Evolutionary conservation across 768 basidiomycete genomes (phyloP).

Genomic region (Leucosporidium yakuticum): DNA sequence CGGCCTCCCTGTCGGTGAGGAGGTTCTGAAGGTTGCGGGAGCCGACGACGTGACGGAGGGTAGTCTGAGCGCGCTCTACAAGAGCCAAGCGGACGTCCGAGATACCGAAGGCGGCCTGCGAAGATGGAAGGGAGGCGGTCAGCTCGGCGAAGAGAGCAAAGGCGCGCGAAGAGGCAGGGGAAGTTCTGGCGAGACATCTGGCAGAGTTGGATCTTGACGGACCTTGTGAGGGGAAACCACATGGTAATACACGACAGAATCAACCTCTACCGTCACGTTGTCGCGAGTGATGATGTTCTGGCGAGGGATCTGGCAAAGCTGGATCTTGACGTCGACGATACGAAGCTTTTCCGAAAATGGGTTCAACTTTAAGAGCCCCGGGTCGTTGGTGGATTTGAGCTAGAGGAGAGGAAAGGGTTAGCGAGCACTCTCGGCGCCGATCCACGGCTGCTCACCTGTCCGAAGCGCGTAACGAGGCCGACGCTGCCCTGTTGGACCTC

Average conservation of each 20-base stretch:
- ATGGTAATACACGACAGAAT: conserved; percentile 34
- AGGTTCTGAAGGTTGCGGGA: conserved; percentile 90
- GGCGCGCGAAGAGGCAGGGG: conserved; percentile 46
- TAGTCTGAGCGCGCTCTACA: conserved; percentile 82
- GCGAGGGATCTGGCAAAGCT: conserved; percentile 78
- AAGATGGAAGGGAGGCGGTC: conserved; percentile 42
- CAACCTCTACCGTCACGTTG: conserved; percentile 27
- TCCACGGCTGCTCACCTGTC: too few relatives aligned
- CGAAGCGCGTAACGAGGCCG: conserved; percentile 86
- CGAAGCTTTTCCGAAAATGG: conserved; percentile 85
- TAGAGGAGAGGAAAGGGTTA: too few relatives aligned
- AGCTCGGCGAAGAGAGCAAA: conserved; percentile 49
- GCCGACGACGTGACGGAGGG: conserved; percentile 93
- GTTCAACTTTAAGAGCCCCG: conserved; percentile 75
- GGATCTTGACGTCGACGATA: conserved; percentile 90
- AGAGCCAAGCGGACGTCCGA: conserved; percentile 78
- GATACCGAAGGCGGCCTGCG: conserved; percentile 85
- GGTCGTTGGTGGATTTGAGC: conserved; percentile 54
- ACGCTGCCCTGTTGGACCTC: conserved; percentile 83
- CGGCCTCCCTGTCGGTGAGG: conserved; percentile 93
- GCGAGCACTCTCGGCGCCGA: not conserved
- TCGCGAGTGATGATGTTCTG: conserved; percentile 71
- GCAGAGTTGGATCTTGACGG: conserved; percentile 92
- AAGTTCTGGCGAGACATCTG: conserved; percentile 76
- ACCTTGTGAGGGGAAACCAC: conserved; percentile 9